Conservation (phyloP, 306 rosid genomes). For the Pachyrhizus erosus region DNA sequence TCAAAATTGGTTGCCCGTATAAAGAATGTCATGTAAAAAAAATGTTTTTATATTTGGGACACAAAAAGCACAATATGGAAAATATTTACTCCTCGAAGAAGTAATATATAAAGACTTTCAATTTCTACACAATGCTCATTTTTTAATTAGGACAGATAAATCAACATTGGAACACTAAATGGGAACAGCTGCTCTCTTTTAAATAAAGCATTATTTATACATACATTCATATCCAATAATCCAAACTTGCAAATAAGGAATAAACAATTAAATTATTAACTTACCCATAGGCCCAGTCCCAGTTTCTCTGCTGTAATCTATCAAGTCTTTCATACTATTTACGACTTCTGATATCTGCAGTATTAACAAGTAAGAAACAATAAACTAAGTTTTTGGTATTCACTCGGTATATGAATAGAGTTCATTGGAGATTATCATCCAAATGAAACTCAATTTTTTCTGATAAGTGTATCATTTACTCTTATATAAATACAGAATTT, state of each 20-base stretch:
- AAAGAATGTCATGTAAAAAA: constrained; percentile 15
- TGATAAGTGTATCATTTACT: background rate
- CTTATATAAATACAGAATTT: background rate
- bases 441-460: background rate
- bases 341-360: constrained; percentile 98
- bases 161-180: background rate
- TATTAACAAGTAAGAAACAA: constrained; percentile 35
- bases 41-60: background rate
- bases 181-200: background rate
- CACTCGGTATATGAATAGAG: background rate
- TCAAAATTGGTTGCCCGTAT: constrained; percentile 12
- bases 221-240: constrained; percentile 1
- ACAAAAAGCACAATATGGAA: constrained; percentile 18
- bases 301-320: constrained; percentile 95
- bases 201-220: constrained; percentile 25
- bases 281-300: constrained; percentile 94
- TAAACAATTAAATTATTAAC: constrained; percentile 42
- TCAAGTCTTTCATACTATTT: constrained; percentile 98
- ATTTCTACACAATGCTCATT: background rate
- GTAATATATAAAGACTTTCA: constrained; percentile 5
- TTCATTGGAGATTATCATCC: background rate
- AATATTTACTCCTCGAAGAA: background rate
- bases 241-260: background rate
- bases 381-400: constrained; percentile 6
- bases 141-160: constrained; percentile 4